These are phyloP conservation scores for Lenwebbia sp. DNA, from an alignment of 345 rosid species.

Conservation along the genomic window DNA sequence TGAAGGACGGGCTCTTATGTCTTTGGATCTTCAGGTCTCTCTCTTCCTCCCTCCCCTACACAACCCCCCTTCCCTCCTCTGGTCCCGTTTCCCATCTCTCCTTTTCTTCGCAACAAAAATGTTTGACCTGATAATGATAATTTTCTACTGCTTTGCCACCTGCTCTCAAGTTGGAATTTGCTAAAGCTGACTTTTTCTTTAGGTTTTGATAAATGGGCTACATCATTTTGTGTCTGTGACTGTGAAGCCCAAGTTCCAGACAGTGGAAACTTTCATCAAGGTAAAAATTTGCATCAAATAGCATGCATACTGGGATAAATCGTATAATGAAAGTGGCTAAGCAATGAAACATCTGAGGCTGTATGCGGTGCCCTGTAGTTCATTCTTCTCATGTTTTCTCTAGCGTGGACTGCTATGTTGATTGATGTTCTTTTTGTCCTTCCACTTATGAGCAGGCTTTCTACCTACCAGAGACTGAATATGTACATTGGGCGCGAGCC, in stretches of 20 bases:
- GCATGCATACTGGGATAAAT: background rate
- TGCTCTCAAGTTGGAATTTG: background rate
- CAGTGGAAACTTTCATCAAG: conserved; percentile 83
- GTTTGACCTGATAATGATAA: too few relatives aligned
- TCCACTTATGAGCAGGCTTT: conserved; percentile 44
- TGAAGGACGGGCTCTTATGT: conserved; percentile 97
- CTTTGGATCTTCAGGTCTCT: conserved; percentile 84
- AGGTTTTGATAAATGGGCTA: conserved; percentile 90
- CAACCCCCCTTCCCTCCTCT: background rate
- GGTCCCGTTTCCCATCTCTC: background rate
- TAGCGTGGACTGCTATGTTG: background rate
- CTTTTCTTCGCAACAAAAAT: too few relatives aligned
- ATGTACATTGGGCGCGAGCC: conserved; percentile 87
- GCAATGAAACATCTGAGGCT: background rate
- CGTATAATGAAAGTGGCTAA: background rate
- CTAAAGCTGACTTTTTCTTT: conserved; percentile 2
- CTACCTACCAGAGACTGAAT: conserved; percentile 95
- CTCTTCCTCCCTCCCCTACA: too few relatives aligned
- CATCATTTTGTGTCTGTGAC: conserved; percentile 68
- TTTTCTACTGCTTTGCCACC: too few relatives aligned
- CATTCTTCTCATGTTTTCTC: background rate
- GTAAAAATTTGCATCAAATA: conserved; percentile 12
- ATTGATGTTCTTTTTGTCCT: background rate
- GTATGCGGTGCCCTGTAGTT: background rate
- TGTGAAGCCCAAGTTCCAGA: conserved; percentile 70